phyloP scores from a whole-genome alignment of 495 filamentous ascomycete species.

The Aspergillus bridgeri region DNA sequence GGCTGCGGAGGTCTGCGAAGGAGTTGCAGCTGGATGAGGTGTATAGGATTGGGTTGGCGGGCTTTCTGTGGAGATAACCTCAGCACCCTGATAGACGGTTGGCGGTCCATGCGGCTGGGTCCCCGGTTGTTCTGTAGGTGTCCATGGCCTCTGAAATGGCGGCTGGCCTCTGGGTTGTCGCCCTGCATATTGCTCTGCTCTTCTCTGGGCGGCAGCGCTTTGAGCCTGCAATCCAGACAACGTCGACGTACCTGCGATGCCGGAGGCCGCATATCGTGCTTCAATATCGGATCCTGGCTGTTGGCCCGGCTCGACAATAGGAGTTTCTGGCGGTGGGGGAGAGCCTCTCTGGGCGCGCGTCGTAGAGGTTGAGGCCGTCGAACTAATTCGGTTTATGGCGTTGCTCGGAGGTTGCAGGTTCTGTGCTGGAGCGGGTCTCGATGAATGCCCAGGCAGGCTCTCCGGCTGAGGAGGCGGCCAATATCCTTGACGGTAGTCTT shows the following conservation, averaged over 20 bases:
- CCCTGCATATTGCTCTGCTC: slow-evolving; percentile 68
- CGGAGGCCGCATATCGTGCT: slow-evolving; percentile 82
- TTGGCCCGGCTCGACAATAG: slow-evolving; percentile 69
- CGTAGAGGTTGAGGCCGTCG: slow-evolving; percentile 87
- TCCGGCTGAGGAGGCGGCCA: slow-evolving; percentile 56
- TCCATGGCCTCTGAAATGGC: slow-evolving; percentile 76
- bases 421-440: slow-evolving; percentile 17
- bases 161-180: slow-evolving; percentile 43
- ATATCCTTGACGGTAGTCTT: slow-evolving; percentile 63
- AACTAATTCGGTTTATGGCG: slow-evolving; percentile 74
- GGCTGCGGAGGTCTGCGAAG: slow-evolving; percentile 16
- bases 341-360: slow-evolving; percentile 89
- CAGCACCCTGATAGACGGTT: slow-evolving; percentile 84
- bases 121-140: slow-evolving; percentile 88
- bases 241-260: slow-evolving; percentile 80
- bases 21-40: slow-evolving; percentile 26
- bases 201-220: slow-evolving; percentile 75
- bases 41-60: slow-evolving; percentile 31
- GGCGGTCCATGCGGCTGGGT: slow-evolving; percentile 88
- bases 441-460: slow-evolving; percentile 27
- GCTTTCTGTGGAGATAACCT: slow-evolving; percentile 44
- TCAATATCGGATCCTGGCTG: slow-evolving; percentile 77
- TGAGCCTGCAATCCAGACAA: slow-evolving; percentile 75
- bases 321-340: slow-evolving; percentile 92
- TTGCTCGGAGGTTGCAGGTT: slow-evolving; percentile 41